Conservation (phyloP, 176 grass and related monocot species). For the Carex littledalei region DNA sequence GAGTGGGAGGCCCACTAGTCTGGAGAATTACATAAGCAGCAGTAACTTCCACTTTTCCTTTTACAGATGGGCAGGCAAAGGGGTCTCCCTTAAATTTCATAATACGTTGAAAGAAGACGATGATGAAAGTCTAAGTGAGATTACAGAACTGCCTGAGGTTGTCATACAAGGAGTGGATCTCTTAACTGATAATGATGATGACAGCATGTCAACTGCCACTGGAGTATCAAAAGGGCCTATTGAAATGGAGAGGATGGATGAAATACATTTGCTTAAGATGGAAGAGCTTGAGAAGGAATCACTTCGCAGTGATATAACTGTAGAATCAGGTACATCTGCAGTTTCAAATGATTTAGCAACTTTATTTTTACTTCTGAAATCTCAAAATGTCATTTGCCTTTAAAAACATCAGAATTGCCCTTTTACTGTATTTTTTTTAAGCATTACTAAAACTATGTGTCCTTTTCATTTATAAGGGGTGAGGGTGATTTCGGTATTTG, state of each 20-base stretch:
- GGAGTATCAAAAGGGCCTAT: constrained; percentile 44
- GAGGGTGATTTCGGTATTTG: too few relatives aligned
- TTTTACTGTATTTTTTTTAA: not conserved
- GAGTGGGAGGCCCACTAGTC: constrained; percentile 32
- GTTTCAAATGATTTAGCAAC: not conserved
- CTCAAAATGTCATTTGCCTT: not conserved
- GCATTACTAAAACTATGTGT: not conserved
- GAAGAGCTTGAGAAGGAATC: constrained; percentile 33
- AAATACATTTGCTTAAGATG: constrained; percentile 29
- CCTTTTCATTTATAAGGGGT: not conserved
- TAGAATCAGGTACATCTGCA: constrained; percentile 32
- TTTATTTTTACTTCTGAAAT: not conserved
- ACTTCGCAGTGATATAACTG: constrained; percentile 30
- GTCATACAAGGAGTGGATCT: constrained; percentile 60
- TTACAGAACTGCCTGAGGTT: constrained; percentile 62
- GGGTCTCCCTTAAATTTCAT: constrained; percentile 57
- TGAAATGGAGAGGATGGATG: constrained; percentile 38
- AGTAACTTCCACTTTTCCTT: constrained; percentile 84
- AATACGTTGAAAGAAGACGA: constrained; percentile 32
- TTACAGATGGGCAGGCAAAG: constrained; percentile 80
- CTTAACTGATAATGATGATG: constrained; percentile 52
- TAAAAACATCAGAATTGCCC: not conserved
- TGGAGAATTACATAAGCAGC: constrained; percentile 40
- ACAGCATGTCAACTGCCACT: constrained; percentile 44
- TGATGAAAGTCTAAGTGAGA: constrained; percentile 34